Conservation (phyloP, 768 basidiomycete species). For the Suillus plorans region DNA sequence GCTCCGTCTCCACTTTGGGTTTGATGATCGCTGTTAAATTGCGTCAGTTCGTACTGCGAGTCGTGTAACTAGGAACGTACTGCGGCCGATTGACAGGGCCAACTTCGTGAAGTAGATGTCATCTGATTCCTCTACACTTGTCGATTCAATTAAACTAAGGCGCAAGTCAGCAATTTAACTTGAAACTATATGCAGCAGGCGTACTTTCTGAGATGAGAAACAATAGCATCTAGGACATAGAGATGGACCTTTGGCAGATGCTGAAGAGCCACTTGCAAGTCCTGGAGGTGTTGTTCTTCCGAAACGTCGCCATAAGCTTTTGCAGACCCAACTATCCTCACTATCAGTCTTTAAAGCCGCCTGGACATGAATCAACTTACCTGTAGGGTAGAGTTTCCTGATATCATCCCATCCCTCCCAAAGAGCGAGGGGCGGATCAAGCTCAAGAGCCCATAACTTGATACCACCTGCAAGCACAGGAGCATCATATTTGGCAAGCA, state of each 20-base stretch:
- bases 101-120: slow-evolving; percentile 87
- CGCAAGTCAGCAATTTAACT: slow-evolving; percentile 9
- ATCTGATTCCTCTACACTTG: slow-evolving; percentile 66
- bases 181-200: slow-evolving; percentile 23
- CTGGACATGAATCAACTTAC: slow-evolving; percentile 25
- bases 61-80: slow-evolving; percentile 45
- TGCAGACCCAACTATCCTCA: slow-evolving; percentile 50
- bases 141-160: slow-evolving; percentile 65
- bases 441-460: slow-evolving; percentile 90
- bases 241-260: slow-evolving; percentile 78
- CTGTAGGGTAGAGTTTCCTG: slow-evolving; percentile 78
- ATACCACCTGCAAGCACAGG: slow-evolving; percentile 83
- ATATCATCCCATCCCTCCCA: slow-evolving; percentile 95
- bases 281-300: slow-evolving; percentile 61
- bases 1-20: slow-evolving; percentile 76
- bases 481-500: slow-evolving; percentile 74
- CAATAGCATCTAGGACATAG: slow-evolving; percentile 72
- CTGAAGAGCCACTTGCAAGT: slow-evolving; percentile 60
- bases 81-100: slow-evolving; percentile 81
- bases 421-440: slow-evolving; percentile 80
- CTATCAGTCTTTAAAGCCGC: not conserved
- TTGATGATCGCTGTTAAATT: slow-evolving; percentile 64
- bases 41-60: slow-evolving; percentile 2
- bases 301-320: slow-evolving; percentile 53
- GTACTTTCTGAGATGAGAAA: slow-evolving; percentile 74